These are phyloP conservation scores for Tetrastigma voinierianum DNA, from an alignment of 164 flowering plant species.

Conservation along the genomic window DNA sequence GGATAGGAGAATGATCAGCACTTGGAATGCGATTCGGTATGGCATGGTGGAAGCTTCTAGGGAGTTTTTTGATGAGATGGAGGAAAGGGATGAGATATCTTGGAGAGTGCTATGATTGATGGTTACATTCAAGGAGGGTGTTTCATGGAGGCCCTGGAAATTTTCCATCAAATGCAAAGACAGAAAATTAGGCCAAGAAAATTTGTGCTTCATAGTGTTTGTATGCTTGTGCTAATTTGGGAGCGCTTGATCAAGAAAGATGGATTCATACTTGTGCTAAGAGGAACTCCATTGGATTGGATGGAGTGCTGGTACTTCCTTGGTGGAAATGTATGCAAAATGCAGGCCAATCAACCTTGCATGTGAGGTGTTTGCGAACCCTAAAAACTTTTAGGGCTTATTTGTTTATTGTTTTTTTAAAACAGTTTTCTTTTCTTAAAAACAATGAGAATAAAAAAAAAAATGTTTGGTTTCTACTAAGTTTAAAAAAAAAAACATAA, in stretches of 20 bases:
- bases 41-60: constrained; percentile 39
- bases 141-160: constrained; percentile 44
- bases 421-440: no score
- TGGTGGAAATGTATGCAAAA: constrained; percentile 66
- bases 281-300: constrained; percentile 41
- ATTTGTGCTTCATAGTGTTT: constrained; percentile 56
- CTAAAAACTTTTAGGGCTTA: no score
- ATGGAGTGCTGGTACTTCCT: constrained; percentile 42
- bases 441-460: no score
- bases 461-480: no score
- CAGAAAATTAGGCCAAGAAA: constrained; percentile 29
- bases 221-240: constrained; percentile 62
- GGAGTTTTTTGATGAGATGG: constrained; percentile 38
- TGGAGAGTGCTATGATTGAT: constrained; percentile 73
- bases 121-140: constrained; percentile 38
- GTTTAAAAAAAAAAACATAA: no score
- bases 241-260: constrained; percentile 58
- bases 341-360: no score
- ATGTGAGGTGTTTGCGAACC: constrained; percentile 37
- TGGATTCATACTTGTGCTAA: constrained; percentile 44
- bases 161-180: constrained; percentile 48
- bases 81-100: constrained; percentile 43
- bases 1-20: constrained; percentile 23
- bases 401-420: no score
- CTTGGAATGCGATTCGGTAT: constrained; percentile 48